Percentiles rank a stretch among this genome's conserved stretches.
These are phyloP conservation scores for Mucor sp. DNA, from an alignment of 371 early-diverging fungal species.

Conservation along the genomic window DNA sequence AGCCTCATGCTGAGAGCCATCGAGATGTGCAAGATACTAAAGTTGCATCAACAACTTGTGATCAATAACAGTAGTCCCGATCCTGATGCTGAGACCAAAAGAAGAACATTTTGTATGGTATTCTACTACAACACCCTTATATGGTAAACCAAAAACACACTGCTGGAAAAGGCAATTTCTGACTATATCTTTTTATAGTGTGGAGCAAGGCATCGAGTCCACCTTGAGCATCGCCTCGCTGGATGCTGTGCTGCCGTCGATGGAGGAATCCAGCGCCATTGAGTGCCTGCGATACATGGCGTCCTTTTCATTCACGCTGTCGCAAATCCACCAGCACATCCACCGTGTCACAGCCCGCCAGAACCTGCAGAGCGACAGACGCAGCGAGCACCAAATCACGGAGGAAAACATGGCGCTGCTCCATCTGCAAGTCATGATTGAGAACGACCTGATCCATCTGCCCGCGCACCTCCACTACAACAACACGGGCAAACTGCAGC, in stretches of 20 bases:
- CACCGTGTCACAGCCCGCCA: conserved; percentile 35
- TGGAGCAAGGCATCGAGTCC: conserved; percentile 24
- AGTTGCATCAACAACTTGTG: conserved; percentile 17
- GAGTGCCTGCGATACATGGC: conserved; percentile 27
- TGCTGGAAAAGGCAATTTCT: conserved; percentile 9
- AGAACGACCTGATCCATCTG: conserved; percentile 29
- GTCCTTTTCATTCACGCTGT: conserved; percentile 25
- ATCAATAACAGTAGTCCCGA: background rate
- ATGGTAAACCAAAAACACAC: conserved; percentile 28
- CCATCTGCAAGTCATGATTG: conserved; percentile 22
- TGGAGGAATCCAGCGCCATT: background rate
- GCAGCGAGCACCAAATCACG: conserved; percentile 34
- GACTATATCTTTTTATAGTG: conserved; percentile 17
- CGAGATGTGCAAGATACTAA: conserved; percentile 24
- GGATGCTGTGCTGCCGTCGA: conserved; percentile 2
- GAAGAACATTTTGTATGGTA: conserved; percentile 46
- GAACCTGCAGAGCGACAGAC: conserved; percentile 30
- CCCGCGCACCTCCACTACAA: conserved; percentile 41
- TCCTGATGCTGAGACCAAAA: conserved; percentile 33
- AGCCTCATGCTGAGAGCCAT: conserved; percentile 19
- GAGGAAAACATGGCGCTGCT: conserved; percentile 38
- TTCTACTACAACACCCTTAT: conserved; percentile 40
- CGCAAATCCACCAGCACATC: conserved; percentile 34
- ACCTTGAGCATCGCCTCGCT: background rate
- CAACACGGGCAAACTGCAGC: background rate